These are phyloP conservation scores for Lantana camara DNA, from an alignment of 257 asterid species.

Conservation along the genomic window DNA sequence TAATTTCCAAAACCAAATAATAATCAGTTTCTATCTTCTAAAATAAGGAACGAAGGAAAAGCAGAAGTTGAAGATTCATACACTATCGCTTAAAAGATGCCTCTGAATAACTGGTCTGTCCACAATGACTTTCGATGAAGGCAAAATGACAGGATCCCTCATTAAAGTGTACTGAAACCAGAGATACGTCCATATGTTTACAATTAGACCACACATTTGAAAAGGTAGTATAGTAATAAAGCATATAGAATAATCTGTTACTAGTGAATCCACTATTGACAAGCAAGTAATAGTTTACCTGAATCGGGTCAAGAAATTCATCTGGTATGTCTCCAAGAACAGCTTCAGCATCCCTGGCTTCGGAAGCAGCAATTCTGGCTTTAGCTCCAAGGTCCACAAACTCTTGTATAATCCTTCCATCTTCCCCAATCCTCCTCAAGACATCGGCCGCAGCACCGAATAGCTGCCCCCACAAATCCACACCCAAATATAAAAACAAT, in stretches of 20 bases:
- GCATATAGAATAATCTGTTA: neutral
- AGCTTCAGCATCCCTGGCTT: conserved; percentile 95
- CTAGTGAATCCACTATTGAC: neutral
- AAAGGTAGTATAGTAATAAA: neutral
- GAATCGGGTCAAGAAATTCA: conserved; percentile 98
- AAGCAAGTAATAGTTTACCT: conserved; percentile 45
- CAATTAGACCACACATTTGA: neutral
- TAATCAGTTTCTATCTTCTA: neutral
- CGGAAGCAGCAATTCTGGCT: conserved; percentile 79
- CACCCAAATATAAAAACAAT: too few relatives aligned
- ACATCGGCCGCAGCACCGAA: conserved; percentile 87
- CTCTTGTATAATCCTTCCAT: conserved; percentile 66
- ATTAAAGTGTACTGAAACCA: conserved; percentile 81
- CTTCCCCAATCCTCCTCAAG: conserved; percentile 80
- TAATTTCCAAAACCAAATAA: conserved; percentile 27
- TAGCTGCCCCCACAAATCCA: conserved; percentile 46
- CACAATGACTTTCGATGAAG: conserved; percentile 75
- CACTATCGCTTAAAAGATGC: conserved; percentile 89
- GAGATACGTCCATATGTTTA: conserved; percentile 19
- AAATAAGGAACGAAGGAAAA: neutral
- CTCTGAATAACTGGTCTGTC: conserved; percentile 94
- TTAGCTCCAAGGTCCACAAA: conserved; percentile 80
- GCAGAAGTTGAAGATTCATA: conserved; percentile 28
- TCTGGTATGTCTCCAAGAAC: conserved; percentile 99
- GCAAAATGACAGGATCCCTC: conserved; percentile 95